Percentiles rank a stretch among this genome's conserved stretches.
These are phyloP conservation scores for Alternaria dauci DNA, from an alignment of 2,329 filamentous ascomycete genomes.

Conservation along the genomic window DNA sequence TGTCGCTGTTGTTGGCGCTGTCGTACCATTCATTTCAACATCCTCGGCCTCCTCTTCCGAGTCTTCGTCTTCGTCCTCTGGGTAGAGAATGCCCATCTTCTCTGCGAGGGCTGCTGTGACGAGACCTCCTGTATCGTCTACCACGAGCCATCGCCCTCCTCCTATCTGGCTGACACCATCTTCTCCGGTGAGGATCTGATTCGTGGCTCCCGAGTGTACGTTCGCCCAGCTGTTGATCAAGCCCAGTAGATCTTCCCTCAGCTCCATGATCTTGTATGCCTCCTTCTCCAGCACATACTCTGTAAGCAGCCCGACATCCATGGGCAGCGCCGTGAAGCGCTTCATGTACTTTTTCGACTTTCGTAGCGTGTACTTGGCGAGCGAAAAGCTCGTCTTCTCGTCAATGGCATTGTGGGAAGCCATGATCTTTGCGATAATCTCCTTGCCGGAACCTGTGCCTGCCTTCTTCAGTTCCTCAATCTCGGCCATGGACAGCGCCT, in stretches of 20 bases:
- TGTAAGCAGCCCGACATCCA: conserved; percentile 79
- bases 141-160: conserved; percentile 76
- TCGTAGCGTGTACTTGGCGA: conserved; percentile 94
- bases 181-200: conserved; percentile 35
- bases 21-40: conserved; percentile 7
- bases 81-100: conserved; percentile 82
- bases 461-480: conserved; percentile 77
- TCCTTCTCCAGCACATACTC: conserved; percentile 86
- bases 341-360: conserved; percentile 95
- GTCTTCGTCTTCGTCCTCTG: conserved; percentile 47
- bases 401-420: conserved; percentile 88
- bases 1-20: neutral
- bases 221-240: conserved; percentile 90
- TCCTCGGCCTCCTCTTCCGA: conserved; percentile 11
- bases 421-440: conserved; percentile 91
- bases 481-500: conserved; percentile 76
- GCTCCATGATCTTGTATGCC: conserved; percentile 79
- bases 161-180: conserved; percentile 49
- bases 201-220: conserved; percentile 74
- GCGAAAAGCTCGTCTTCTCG: conserved; percentile 91
- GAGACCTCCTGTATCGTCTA: conserved; percentile 87
- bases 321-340: conserved; percentile 82
- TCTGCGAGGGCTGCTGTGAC: conserved; percentile 86
- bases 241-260: conserved; percentile 83
- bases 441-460: conserved; percentile 80